These are phyloP conservation scores for Mycena filopes DNA, from an alignment of 768 basidiomycete genomes.

Conservation along the genomic window DNA sequence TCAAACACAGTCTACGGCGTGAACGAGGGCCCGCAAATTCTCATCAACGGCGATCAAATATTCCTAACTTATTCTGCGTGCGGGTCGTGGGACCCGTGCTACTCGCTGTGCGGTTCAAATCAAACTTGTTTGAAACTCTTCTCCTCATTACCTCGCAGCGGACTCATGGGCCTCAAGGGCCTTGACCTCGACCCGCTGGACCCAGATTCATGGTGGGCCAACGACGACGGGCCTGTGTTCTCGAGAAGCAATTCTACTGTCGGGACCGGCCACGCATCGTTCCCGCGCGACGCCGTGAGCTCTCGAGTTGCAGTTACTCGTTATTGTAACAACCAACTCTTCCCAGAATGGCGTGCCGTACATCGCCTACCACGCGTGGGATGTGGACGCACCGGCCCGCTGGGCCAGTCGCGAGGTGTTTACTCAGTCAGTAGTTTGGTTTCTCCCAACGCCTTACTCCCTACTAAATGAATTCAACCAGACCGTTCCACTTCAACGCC, in stretches of 20 bases:
- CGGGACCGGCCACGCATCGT: slow-evolving; percentile 26
- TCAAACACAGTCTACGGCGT: slow-evolving; percentile 20
- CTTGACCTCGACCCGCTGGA: slow-evolving; percentile 60
- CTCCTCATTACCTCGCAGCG: neutral
- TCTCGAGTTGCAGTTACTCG: too few relatives aligned
- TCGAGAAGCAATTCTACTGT: slow-evolving; percentile 6
- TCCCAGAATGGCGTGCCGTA: slow-evolving; percentile 11
- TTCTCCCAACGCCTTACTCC: too few relatives aligned
- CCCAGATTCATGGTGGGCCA: slow-evolving; percentile 21
- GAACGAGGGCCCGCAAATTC: slow-evolving; percentile 22
- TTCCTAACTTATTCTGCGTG: slow-evolving; percentile 21
- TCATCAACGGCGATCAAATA: slow-evolving; percentile 6
- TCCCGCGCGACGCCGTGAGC: slow-evolving; percentile 21
- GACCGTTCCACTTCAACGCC: neutral
- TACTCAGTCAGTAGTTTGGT: slow-evolving; percentile 27
- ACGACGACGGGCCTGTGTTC: slow-evolving; percentile 24
- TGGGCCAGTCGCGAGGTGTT: slow-evolving; percentile 22
- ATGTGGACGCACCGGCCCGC: slow-evolving; percentile 18
- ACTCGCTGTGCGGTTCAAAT: neutral
- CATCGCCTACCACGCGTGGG: slow-evolving; percentile 24
- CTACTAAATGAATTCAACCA: neutral
- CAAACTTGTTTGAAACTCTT: neutral
- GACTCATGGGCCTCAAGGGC: slow-evolving; percentile 11
- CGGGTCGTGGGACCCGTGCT: slow-evolving; percentile 18
- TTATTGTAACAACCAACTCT: neutral